A percentile compares a stretch with the other conserved stretches of the same genome.
Conservation (phyloP, 331 rosid species). For the Erythrophleum ivorense region DNA sequence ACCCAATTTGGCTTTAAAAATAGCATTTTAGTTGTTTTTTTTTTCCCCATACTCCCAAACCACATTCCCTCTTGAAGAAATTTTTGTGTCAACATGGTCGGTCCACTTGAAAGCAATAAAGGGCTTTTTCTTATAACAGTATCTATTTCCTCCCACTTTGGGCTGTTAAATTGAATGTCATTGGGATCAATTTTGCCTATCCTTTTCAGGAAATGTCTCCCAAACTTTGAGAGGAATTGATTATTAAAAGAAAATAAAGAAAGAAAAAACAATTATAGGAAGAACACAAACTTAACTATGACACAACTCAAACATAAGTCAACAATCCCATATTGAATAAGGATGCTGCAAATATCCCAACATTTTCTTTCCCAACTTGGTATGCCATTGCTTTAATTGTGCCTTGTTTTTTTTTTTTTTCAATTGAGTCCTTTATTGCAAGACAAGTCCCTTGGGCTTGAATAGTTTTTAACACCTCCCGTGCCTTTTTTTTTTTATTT, state of each 20-base stretch:
- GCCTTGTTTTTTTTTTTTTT: not conserved
- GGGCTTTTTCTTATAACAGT: not conserved
- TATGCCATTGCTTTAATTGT: not conserved
- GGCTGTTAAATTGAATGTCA: not conserved
- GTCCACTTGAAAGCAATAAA: not conserved
- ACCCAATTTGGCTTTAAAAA: not conserved
- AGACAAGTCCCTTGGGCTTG: not conserved
- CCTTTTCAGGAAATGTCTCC: not conserved
- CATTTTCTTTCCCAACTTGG: not conserved
- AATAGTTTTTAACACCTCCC: not conserved
- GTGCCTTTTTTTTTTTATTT: not conserved
- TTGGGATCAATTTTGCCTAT: constrained; percentile 1
- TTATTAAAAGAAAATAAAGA: not conserved
- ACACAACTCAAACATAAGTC: not conserved
- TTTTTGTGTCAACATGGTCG: not conserved
- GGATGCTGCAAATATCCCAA: not conserved
- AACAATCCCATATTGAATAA: not conserved
- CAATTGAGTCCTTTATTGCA: not conserved
- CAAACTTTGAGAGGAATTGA: not conserved
- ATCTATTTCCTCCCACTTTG: not conserved
- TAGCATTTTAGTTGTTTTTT: not conserved
- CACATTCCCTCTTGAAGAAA: not conserved
- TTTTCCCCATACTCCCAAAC: not conserved
- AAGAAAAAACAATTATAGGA: not conserved
- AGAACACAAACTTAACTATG: not conserved